Base-by-base conservation (phyloP, 371 early-diverging fungal genomes). In the Mucor piriformis region DNA sequence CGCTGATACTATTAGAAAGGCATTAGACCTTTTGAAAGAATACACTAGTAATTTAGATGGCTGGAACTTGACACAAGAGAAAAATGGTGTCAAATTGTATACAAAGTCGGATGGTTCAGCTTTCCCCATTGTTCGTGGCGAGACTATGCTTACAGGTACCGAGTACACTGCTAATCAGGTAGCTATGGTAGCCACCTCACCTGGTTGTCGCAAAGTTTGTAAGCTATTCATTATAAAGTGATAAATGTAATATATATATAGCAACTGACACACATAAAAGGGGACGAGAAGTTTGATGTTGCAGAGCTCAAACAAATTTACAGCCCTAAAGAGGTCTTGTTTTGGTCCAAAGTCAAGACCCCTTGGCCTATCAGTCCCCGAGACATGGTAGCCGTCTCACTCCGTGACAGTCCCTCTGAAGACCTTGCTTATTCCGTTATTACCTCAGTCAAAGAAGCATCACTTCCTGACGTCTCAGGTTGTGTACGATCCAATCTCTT, bases 331-430 rank as follows among this genome's bases (percentile, higher is more conserved):
- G 73, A 75, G 42, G 48, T 72, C 20, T 61, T 80, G 24, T 75
- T 75, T 57, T 76, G 77, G 77, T 59, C 59, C 42, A 74, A 72
- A 59, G 49, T 73, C 42, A 80, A 77, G 63, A 60, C 72, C 20
- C 77, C 74, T 8, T 80, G 81, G 81, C 81, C 81, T 16, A 58
- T 80, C 20, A 72, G 66, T 43, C 63, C 66, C n/a, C 59, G 73
- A 44, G 73, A 73, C 34, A 57, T 69, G 37, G 44, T 56, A 21
- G 67, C 54, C 48, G 50, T 52, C 10, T 57, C 61, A 10, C 16
- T 61, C 3, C 64, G 64, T 42, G 73, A 69, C 3, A 35, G 43
- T 7, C 32, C 49, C 33, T 42, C 54, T 16, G 64, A 65, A 0
- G 57, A 69, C 38, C 51, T 50, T 21, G 43, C 62, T 23, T 69